Evolutionary conservation across 129 eudicot genomes (phyloP), one percentile per base, ranked within the genome.

Genomic region (Saussurea involucrata): DNA sequence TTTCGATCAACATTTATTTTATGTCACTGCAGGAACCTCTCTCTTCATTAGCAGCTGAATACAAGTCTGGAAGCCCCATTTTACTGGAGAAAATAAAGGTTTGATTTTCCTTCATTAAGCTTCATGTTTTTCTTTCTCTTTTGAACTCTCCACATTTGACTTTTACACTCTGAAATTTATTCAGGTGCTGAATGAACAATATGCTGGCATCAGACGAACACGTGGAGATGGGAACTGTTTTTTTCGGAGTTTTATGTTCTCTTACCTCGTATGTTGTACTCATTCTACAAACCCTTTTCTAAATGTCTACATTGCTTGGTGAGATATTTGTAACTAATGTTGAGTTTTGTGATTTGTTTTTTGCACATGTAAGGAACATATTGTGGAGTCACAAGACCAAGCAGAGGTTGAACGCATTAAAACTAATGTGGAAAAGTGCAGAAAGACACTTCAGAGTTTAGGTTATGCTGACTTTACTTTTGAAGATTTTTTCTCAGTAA

Each of bases 381-480:
- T 93, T 82, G 73, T 93, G 81, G 91, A 90, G 71, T 88, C 98
- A 57, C 98, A 93, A 88, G 96, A 93, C 80, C 77, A 44, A 75
- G 86, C 82, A 9, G 98, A 93, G 83, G 95, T 85, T 82, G 87
- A 87, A 25, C 95, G 92, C 28, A 64, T 93, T 71, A 88, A 42
- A 75, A 58, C 61, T 66, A 76, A 72, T 78, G 95, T 93, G 75
- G 98, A 90, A 76, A 78, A 91, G 46, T 89, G 98, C 83, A 79
- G 88, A 69, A 87, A 86, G 90, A 94, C 97, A 31, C 98, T 94
- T 71, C 93, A 84, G 75, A 82, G 83, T 82, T 86, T 94, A 84
- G 98, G 98, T 63, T 88, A 91, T 84, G 88, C 90, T 70, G 98
- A 94, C 78, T 94, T 94, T 46, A 94, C 98, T 18, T 91, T 89